Percentiles rank a stretch among this genome's conserved stretches.
Conservation (phyloP, 345 rosid species). For the Hirschfeldia incana region DNA sequence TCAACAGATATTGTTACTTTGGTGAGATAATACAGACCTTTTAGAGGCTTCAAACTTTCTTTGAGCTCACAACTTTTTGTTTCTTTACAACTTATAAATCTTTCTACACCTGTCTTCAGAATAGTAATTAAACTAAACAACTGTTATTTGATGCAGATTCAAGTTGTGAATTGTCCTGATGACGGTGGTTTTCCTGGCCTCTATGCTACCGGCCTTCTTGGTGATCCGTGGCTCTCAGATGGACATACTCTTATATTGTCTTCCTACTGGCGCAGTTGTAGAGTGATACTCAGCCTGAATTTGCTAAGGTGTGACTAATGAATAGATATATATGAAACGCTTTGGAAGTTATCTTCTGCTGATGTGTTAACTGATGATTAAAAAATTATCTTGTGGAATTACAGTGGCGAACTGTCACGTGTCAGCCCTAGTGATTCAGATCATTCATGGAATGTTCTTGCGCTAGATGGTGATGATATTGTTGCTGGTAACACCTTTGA, state of each 20-base stretch:
- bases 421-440: constrained; percentile 67
- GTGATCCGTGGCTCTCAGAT: constrained; percentile 89
- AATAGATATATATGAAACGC: constrained; percentile 6
- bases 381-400: constrained; percentile 22
- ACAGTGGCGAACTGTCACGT: constrained; percentile 67
- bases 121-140: not conserved
- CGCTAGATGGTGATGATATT: constrained; percentile 71
- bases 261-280: constrained; percentile 71
- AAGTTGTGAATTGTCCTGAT: constrained; percentile 61
- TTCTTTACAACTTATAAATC: constrained; percentile 6
- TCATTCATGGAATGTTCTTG: constrained; percentile 66
- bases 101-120: not conserved
- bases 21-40: constrained; percentile 48
- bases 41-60: not conserved
- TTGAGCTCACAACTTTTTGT: not conserved
- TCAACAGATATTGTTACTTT: constrained; percentile 57
- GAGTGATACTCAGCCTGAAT: constrained; percentile 70
- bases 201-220: constrained; percentile 51
- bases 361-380: constrained; percentile 30
- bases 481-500: constrained; percentile 64
- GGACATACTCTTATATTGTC: constrained; percentile 66
- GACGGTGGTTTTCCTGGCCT: constrained; percentile 90
- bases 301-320: constrained; percentile 57
- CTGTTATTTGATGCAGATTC: constrained; percentile 48
- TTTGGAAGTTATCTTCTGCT: constrained; percentile 4